These are phyloP conservation scores for Inga leiocalycina DNA, from an alignment of 306 rosid species.

Conservation along the genomic window DNA sequence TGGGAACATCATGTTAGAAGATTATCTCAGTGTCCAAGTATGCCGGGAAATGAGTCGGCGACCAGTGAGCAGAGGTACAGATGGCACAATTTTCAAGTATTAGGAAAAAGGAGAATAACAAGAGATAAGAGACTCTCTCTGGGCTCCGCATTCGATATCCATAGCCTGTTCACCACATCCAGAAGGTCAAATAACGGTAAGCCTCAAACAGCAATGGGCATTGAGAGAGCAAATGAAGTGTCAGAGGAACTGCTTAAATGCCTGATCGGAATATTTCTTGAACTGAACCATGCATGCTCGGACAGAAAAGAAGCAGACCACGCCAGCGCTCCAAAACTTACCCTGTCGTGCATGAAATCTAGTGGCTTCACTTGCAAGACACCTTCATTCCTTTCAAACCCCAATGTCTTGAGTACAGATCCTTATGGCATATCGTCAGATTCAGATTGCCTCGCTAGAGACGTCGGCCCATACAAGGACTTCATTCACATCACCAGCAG, in stretches of 20 bases:
- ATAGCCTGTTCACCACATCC: constrained; percentile 50
- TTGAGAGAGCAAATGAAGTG: constrained; percentile 73
- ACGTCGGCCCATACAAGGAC: constrained; percentile 77
- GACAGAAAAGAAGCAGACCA: constrained; percentile 62
- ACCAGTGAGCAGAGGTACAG: constrained; percentile 39
- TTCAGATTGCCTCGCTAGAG: constrained; percentile 58
- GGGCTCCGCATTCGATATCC: constrained; percentile 59
- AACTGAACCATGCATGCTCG: constrained; percentile 60
- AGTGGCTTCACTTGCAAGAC: constrained; percentile 67
- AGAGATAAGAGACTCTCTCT: constrained; percentile 52
- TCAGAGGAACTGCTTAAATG: constrained; percentile 81
- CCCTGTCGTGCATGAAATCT: constrained; percentile 75
- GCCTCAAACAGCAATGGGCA: constrained; percentile 31
- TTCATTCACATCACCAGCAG: constrained; percentile 71
- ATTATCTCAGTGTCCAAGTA: constrained; percentile 35
- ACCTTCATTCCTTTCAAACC: constrained; percentile 57
- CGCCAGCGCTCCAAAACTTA: constrained; percentile 47
- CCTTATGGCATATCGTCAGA: constrained; percentile 75
- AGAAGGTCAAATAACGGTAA: constrained; percentile 53
- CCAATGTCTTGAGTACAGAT: constrained; percentile 51
- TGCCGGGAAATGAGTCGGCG: constrained; percentile 39
- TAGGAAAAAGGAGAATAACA: constrained; percentile 36
- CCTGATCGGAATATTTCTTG: constrained; percentile 69
- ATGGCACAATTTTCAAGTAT: constrained; percentile 53
- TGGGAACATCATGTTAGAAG: constrained; percentile 48